Evolutionary conservation across 768 basidiomycete genomes (phyloP), one percentile per base, ranked within the genome.

Genomic region (Collybiopsis confluens): DNA sequence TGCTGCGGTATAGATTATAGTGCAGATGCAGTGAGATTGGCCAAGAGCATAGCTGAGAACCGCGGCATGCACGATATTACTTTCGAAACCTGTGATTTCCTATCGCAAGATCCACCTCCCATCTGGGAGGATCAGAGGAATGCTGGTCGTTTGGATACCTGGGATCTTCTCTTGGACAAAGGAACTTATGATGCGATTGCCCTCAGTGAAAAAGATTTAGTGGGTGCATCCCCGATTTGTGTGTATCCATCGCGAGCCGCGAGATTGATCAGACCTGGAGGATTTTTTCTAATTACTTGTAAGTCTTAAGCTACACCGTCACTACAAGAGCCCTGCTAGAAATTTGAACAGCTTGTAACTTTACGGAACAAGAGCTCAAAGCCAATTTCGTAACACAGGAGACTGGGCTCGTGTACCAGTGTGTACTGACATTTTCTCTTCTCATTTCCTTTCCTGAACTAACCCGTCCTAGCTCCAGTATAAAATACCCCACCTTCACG

Each of bases 151-250:
- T 55, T 63, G 9, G 69, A 64, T 43, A 59, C 59, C 30, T 93
- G 90, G 90, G 87, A 91, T 62, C 68, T 92, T 5, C 63, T 92
- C 15, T 63, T 92, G 53, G 91, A 93, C 68, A 93, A 93, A 65
- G 91, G 91, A n/a, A 93, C 91, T 0, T 90, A 83, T 62, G 91
- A 93, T 61, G 90, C 91, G 4, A 91, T 92, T 46, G 86, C 89
- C 0, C 68, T 93, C 36, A 85, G 79, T 46, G 74, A 76, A 52
- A 83, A 81, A 62, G 82, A 85, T 38, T 73, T 68, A 4, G 60
- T 65, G 35, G 88, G 85, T 20, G 64, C 59, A 38, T 71, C 77
- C 1, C 84, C 85, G 1, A 78, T 78, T 0, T 68, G 73, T n/a
- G 64, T 61, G 16, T 92, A 93, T 64, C 88, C 86, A 2, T 61